phyloP scores from a whole-genome alignment of 352 stramenopile genomes.

The Phytophthora foliorum region DNA sequence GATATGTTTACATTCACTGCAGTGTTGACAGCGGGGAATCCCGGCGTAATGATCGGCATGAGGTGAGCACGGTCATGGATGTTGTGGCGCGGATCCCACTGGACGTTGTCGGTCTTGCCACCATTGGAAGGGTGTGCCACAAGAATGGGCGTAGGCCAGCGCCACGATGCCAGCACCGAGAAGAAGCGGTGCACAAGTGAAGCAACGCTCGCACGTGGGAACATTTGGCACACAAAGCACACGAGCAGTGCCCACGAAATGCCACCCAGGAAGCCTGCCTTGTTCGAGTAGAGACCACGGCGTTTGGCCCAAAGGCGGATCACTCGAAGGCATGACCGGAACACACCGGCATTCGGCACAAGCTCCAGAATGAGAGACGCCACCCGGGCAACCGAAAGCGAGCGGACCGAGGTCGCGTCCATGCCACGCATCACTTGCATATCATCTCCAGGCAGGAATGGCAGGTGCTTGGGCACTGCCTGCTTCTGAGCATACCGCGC shows the following conservation, averaged over 20 bases:
- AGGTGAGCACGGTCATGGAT: constrained; percentile 82
- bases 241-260: constrained; percentile 90
- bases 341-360: constrained; percentile 77
- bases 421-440: constrained; percentile 80
- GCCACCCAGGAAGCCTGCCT: constrained; percentile 81
- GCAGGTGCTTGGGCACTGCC: constrained; percentile 78
- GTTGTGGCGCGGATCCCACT: constrained; percentile 84
- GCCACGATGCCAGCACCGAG: constrained; percentile 78
- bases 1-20: constrained; percentile 86
- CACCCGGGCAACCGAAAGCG: constrained; percentile 80
- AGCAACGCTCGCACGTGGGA: constrained; percentile 78
- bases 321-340: constrained; percentile 77
- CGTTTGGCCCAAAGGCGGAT: constrained; percentile 81
- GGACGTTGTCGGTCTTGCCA: constrained; percentile 45
- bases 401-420: constrained; percentile 80
- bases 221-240: constrained; percentile 90
- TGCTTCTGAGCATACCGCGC: constrained; percentile 68
- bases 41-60: constrained; percentile 91
- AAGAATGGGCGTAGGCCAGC: constrained; percentile 84
- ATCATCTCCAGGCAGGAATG: constrained; percentile 64
- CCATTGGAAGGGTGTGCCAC: constrained; percentile 68
- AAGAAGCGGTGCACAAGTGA: constrained; percentile 87
- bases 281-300: constrained; percentile 88
- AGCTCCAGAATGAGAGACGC: constrained; percentile 85
- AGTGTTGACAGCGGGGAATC: constrained; percentile 87